Base-by-base conservation (phyloP, 768 basidiomycete species). In the Leccinum longicurvipes region DNA sequence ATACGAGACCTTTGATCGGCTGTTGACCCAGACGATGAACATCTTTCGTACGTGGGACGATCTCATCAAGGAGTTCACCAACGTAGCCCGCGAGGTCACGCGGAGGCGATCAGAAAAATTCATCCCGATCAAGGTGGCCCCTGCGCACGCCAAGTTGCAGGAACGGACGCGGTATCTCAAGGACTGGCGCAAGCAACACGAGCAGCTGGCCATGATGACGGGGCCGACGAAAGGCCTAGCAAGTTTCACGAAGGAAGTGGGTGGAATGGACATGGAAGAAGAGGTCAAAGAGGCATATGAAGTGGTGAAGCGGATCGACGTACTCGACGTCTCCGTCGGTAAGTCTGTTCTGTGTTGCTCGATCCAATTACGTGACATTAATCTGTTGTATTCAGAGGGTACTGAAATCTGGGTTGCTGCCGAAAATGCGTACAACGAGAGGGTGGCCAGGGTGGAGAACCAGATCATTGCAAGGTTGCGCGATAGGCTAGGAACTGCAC, bases 391-490 rank as follows among this genome's bases (percentile, higher is more conserved):
- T 31, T 17, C 64, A 93, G 95, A 96, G 78, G 96, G 97, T 3
- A 94, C 92, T 15, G 93, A 98, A 71, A 96, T 98, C 50, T 98
- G 95, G 96, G 88, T 96, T 28, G 85, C 93, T 0, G 95, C 95
- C 2, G 97, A 98, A 74, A 93, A 92, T 54, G 93, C 94, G 5
- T 99, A 99, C 71, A 98, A 98, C 63, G 96, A 98, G 72, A 87
- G 95, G 21, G 95, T 98, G 24, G 89, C 97, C 2, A 80, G 96
- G 12, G 96, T 99, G 19, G 97, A 99, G 76, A 98, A 98, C 74
- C 96, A 98, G 71, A 98, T 98, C 67, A 98, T 98, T 70, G 89
- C 96, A 15, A 80, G 92, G 31, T 72, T 99, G 47, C 81, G 96
- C 24, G 96, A 98, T 72, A 80, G 92, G 56, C 79, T 98, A 11